phyloP scores from a whole-genome alignment of 1,284 basidiomycete species.

The Cutaneotrichosporon cutaneum region DNA sequence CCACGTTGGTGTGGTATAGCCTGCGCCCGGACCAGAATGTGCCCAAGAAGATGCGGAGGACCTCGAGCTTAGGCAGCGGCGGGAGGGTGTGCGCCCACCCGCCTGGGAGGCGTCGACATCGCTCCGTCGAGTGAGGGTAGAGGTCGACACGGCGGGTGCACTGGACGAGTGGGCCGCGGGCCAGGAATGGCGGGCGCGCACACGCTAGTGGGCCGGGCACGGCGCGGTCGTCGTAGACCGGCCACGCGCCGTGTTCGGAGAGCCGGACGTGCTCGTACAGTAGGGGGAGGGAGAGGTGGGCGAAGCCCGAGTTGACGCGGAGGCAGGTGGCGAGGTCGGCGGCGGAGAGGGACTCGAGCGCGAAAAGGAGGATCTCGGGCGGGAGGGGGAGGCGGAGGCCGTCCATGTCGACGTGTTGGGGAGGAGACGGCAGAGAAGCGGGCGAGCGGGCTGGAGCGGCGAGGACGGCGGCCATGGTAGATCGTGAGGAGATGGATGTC shows the following conservation, averaged over 20 bases:
- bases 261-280: constrained; percentile 12
- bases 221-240: constrained; percentile 9
- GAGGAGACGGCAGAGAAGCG: neutral
- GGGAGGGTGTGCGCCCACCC: constrained; percentile 14
- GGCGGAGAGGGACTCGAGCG: constrained; percentile 1
- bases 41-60: constrained; percentile 11
- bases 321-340: constrained; percentile 10
- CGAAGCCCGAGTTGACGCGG: constrained; percentile 13
- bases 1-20: constrained; percentile 18
- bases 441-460: neutral
- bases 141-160: constrained; percentile 10
- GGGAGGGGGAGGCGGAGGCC: constrained; percentile 8
- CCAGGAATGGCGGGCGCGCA: constrained; percentile 5
- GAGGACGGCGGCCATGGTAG: neutral
- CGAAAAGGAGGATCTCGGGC: constrained; percentile 9
- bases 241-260: constrained; percentile 15
- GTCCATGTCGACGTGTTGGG: neutral
- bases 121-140: constrained; percentile 11
- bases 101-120: neutral
- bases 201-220: neutral
- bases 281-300: constrained; percentile 12
- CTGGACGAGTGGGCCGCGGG: neutral
- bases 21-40: constrained; percentile 12
- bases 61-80: constrained; percentile 7
- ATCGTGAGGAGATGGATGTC: neutral